Conservation (phyloP, 2,329 filamentous ascomycete species). For the Tothia fuscella region DNA sequence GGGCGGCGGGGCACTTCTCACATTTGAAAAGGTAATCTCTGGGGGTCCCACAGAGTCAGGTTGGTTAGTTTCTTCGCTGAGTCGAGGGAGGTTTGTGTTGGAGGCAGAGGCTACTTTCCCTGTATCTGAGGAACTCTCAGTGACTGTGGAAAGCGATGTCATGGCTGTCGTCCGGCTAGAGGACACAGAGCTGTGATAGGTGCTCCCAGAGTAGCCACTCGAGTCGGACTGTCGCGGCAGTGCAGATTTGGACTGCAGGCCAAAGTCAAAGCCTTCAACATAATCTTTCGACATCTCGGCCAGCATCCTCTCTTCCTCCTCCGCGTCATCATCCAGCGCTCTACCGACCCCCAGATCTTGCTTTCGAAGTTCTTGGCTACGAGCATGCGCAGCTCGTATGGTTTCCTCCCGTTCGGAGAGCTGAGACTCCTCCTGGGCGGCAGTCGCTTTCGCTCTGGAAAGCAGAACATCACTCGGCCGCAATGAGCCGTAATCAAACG, state of each 20-base stretch:
- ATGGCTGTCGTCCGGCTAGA: constrained; percentile 60
- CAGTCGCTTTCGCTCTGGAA: constrained; percentile 54
- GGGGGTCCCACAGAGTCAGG: not conserved
- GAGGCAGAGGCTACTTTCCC: not conserved
- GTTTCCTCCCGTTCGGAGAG: constrained; percentile 4
- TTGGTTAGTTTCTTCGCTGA: constrained; percentile 8
- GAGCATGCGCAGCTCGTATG: constrained; percentile 12
- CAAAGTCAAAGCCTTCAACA: constrained; percentile 70
- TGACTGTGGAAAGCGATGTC: constrained; percentile 59
- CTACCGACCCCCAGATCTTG: constrained; percentile 14
- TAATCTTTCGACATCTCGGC: constrained; percentile 85
- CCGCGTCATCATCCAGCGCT: constrained; percentile 27
- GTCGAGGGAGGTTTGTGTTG: not conserved
- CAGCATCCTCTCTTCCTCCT: constrained; percentile 43
- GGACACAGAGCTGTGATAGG: constrained; percentile 68
- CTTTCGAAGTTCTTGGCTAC: constrained; percentile 1
- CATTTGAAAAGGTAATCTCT: no score
- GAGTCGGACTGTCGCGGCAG: constrained; percentile 67
- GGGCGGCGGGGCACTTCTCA: not conserved
- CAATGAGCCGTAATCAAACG: constrained; percentile 38
- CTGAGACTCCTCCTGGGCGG: constrained; percentile 45
- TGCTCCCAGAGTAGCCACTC: constrained; percentile 62
- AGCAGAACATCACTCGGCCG: not conserved
- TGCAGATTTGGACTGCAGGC: constrained; percentile 52
- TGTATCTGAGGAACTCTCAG: constrained; percentile 37